Base-by-base conservation (phyloP, 306 rosid species). In the Trifolium subterraneum region DNA sequence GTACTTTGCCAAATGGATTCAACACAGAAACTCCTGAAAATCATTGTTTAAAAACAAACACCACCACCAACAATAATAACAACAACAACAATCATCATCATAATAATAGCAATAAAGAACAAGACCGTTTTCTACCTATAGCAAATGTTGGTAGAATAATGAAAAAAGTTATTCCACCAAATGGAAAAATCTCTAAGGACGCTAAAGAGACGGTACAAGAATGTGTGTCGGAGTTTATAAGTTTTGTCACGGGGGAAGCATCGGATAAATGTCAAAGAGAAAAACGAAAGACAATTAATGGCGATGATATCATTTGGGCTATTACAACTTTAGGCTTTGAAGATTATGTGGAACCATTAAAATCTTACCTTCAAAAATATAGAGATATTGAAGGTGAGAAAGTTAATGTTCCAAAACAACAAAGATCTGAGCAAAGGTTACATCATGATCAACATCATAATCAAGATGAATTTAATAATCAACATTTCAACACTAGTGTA, bases 141-240 rank as follows among this genome's bases (percentile, higher is more conserved):
- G 96, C 96, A 14, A 90, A 90, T 31, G 96, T 90, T 0, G 96
- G 96, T 1, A 83, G 93, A 60, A 90, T 90, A 42, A 90, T 90
- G 96, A 90, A 90, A 73, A 90, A 88, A 72, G 86, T 85, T 68
- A 84, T 86, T 19, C 93, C 93, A 0, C 60, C 77, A 1, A 90
- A 85, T 6, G 91, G 91, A 3, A 90, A 90, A 82, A 90, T 90
- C 81, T 90, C 96, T 1, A 87, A 90, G 78, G 96, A 90, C 2
- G 93, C 96, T 0, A 90, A 88, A 63, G 96, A 90, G 69, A 87
- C 87, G 1, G 90, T 90, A 7, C 92, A 86, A 77, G 96, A 90
- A 84, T 88, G 96, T 45, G 96, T 90, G 0, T 90, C 96, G 0
- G 96, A 90, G 72, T 90, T 88, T 87, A 90, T 88, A 5, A 90